Percentiles rank a stretch among this genome's conserved stretches.
phyloP scores from a whole-genome alignment of 75 land plant genomes.

The Cupressus sempervirens region DNA sequence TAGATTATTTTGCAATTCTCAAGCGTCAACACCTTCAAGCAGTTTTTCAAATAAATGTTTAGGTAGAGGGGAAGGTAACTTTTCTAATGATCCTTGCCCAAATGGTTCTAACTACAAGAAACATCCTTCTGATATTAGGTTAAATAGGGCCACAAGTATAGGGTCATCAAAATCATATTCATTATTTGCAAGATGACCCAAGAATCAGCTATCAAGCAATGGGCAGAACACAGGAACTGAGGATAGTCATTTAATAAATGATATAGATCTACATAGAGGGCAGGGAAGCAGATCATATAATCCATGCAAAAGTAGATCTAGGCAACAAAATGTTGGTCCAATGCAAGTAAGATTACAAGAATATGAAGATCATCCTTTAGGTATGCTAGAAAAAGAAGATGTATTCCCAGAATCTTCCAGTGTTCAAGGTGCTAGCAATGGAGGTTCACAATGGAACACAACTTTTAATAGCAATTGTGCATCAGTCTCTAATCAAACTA shows the following conservation, averaged over 20 bases:
- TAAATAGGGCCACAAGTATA: conserved; percentile 35
- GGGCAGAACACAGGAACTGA: neutral
- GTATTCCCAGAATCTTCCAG: too few species aligned
- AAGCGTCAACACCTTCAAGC: conserved; percentile 1
- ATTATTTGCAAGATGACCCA: conserved; percentile 21
- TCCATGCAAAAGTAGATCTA: too few species aligned
- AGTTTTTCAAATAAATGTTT: conserved; percentile 9
- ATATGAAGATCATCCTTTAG: too few species aligned
- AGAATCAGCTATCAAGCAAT: neutral
- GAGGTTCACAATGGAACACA: too few species aligned
- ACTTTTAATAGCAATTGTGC: too few species aligned
- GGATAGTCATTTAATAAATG: neutral
- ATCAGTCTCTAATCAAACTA: too few species aligned
- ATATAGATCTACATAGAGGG: too few species aligned
- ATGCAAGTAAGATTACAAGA: too few species aligned
- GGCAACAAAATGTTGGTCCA: too few species aligned
- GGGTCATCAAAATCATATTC: conserved; percentile 41
- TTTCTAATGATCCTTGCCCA: conserved; percentile 9
- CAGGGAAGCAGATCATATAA: too few species aligned
- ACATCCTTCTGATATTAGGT: conserved; percentile 24
- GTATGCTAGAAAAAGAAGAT: too few species aligned
- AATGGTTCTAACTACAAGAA: conserved; percentile 32
- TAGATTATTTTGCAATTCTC: conserved; percentile 3
- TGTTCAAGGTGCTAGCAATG: too few species aligned
- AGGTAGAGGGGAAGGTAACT: conserved; percentile 5